Percentiles rank a stretch among this genome's conserved stretches.
These are phyloP conservation scores for Blastocystis sp. DNA, from an alignment of 352 stramenopile genomes.

Conservation along the genomic window DNA sequence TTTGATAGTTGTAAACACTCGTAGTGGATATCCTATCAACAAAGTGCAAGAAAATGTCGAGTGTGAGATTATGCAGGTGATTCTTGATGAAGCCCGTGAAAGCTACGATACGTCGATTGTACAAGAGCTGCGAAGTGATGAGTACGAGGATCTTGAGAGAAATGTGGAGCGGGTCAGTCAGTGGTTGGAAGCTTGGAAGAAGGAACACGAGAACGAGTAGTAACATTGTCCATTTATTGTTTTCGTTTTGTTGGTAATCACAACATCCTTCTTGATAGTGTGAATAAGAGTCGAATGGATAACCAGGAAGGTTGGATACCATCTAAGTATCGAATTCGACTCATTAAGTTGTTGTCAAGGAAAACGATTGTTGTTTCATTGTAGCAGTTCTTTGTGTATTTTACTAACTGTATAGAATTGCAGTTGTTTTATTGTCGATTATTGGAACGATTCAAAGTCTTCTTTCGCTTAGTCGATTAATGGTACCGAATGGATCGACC, in stretches of 20 bases:
- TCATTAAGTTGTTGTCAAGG: not conserved
- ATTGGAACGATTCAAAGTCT: not conserved
- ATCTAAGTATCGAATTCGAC: not conserved
- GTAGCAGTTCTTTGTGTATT: not conserved
- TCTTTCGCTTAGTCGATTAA: not conserved
- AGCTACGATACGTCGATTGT: constrained; percentile 87
- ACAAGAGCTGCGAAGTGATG: constrained; percentile 84
- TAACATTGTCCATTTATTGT: constrained; percentile 51
- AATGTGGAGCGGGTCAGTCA: constrained; percentile 82
- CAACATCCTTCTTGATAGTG: not conserved
- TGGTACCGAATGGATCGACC: too few species aligned
- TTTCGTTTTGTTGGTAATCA: constrained; percentile 8
- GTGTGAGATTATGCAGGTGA: constrained; percentile 72
- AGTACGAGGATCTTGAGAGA: constrained; percentile 85
- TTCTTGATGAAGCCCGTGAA: constrained; percentile 87
- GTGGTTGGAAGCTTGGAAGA: constrained; percentile 85
- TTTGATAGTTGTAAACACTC: too few species aligned
- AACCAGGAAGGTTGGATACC: not conserved
- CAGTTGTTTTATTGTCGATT: not conserved
- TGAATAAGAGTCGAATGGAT: not conserved
- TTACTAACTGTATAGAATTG: not conserved
- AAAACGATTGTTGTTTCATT: not conserved
- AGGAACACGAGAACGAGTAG: constrained; percentile 65
- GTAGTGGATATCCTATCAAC: constrained; percentile 73
- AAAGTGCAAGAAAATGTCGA: constrained; percentile 80